Evolutionary conservation across 148 eudicot genomes (phyloP).

Genomic region (Euryodendron excelsum): DNA sequence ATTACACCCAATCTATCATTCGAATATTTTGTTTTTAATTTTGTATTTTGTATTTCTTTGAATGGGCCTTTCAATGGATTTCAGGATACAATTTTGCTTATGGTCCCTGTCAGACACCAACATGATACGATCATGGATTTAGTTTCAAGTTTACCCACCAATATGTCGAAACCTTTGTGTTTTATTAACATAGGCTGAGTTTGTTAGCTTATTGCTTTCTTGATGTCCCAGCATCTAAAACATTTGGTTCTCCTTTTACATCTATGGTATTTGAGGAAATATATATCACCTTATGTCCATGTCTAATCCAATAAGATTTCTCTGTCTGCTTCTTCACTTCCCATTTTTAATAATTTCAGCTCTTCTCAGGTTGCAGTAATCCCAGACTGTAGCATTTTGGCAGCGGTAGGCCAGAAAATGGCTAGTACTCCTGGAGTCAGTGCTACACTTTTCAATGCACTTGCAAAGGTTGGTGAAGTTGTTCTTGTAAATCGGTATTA

Average conservation of each 20-base stretch:
- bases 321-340: not conserved
- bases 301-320: not conserved
- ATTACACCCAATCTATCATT: too few relatives aligned
- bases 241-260: not conserved
- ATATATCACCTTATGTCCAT: not conserved
- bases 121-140: not conserved
- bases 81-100: not conserved
- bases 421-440: conserved; percentile 99
- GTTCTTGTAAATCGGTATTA: not conserved
- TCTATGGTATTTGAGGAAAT: not conserved
- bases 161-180: not conserved
- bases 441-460: conserved; percentile 89
- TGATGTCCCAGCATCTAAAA: not conserved
- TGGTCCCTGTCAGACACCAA: too few relatives aligned
- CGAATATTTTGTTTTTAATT: not conserved
- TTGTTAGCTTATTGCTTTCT: not conserved
- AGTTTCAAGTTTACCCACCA: not conserved
- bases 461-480: conserved; percentile 72
- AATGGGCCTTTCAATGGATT: not conserved
- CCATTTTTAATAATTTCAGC: conserved; percentile 11
- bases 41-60: not conserved
- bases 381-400: conserved; percentile 92
- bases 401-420: conserved; percentile 97
- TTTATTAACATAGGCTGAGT: not conserved
- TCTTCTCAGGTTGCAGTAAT: conserved; percentile 78